A percentile compares a stretch with the other conserved stretches of the same genome.
These are phyloP conservation scores for Pelargonium fulgidum DNA, from an alignment of 441 rosid genomes.

Conservation along the genomic window DNA sequence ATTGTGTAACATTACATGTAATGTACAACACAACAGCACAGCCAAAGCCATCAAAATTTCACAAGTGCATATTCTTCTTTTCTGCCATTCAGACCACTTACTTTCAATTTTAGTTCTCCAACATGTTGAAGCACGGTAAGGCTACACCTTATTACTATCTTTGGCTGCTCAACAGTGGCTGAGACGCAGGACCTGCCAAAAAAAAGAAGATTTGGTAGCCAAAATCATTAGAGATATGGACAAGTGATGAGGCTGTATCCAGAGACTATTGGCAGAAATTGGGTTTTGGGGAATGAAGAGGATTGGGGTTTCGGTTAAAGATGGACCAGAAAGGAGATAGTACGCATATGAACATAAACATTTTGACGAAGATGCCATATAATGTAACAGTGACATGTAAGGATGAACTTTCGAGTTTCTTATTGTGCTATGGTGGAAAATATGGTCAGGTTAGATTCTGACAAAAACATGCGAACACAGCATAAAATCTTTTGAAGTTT, in stretches of 20 bases:
- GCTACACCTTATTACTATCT: not conserved
- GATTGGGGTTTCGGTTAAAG: not conserved
- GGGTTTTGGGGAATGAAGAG: not conserved
- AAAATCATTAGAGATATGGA: too few species aligned
- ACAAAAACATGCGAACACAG: too few species aligned
- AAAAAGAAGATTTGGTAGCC: not conserved
- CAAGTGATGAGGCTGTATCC: too few species aligned
- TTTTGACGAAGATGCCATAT: not conserved
- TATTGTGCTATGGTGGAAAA: too few species aligned
- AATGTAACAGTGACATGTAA: too few species aligned
- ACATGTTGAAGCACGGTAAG: not conserved
- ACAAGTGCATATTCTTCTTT: not conserved
- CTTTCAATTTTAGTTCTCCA: not conserved
- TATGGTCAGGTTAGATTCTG: too few species aligned
- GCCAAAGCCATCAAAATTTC: not conserved
- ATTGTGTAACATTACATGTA: not conserved
- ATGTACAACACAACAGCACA: not conserved
- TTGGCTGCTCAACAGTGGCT: not conserved
- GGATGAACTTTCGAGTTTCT: too few species aligned
- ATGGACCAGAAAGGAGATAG: not conserved
- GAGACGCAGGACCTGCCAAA: not conserved
- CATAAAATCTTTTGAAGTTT: too few species aligned
- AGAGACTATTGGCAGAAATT: too few species aligned
- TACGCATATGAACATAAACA: not conserved
- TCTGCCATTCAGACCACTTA: not conserved